Evolutionary conservation across 2,329 filamentous ascomycete genomes (phyloP).

Genomic region (Neonectria ditissima): DNA sequence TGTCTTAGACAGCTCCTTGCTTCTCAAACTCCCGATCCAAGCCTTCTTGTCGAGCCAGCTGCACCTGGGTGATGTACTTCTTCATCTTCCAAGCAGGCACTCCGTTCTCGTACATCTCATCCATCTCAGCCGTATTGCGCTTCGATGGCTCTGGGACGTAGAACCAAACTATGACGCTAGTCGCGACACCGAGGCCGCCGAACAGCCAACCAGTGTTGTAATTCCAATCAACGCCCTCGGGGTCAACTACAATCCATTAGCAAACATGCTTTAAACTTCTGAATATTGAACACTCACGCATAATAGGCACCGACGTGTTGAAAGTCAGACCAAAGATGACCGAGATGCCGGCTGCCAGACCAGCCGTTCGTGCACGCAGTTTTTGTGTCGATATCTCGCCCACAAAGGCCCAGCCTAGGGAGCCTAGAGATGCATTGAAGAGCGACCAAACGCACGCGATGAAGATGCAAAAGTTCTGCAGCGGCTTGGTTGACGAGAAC

Average conservation of each 20-base stretch:
- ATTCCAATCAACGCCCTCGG: conserved; percentile 25
- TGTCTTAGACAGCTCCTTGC: background rate
- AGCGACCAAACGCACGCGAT: conserved; percentile 29
- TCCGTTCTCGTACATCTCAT: conserved; percentile 35
- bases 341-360: conserved; percentile 21
- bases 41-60: conserved; percentile 6
- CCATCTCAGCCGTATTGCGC: conserved; percentile 34
- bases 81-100: conserved; percentile 31
- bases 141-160: conserved; percentile 30
- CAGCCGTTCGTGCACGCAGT: conserved; percentile 26
- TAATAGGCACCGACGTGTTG: conserved; percentile 28
- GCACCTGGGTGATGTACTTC: conserved; percentile 30
- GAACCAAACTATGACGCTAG: conserved; percentile 23
- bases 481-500: conserved; percentile 9
- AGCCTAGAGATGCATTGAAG: conserved; percentile 14
- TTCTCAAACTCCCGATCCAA: conserved; percentile 2
- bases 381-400: conserved; percentile 28
- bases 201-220: conserved; percentile 32
- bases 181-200: conserved; percentile 19
- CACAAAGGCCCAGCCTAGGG: conserved; percentile 25
- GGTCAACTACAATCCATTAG: conserved; percentile 24
- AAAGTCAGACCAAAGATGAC: conserved; percentile 30
- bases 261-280: background rate
- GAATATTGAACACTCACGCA: conserved; percentile 13
- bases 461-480: conserved; percentile 28